Percentiles rank a stretch among this genome's conserved stretches.
Conservation (phyloP, 2,329 filamentous ascomycete species). For the Aspergillus texensis region DNA sequence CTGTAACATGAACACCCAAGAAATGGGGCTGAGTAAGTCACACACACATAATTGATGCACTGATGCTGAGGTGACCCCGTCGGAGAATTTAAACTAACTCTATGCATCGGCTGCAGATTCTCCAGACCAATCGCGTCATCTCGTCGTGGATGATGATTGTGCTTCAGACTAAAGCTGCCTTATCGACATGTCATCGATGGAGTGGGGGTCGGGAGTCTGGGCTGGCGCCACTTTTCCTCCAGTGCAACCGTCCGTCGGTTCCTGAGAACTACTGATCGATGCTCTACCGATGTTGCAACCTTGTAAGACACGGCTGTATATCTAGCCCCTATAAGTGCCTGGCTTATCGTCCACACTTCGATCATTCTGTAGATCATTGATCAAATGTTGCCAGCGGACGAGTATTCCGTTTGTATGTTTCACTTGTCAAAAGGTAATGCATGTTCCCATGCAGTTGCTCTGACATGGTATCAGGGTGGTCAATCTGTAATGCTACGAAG, state of each 20-base stretch:
- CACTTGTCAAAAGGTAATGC: neutral
- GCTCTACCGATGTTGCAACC: neutral
- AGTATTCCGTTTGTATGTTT: neutral
- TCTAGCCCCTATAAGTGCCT: neutral
- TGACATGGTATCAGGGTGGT: neutral
- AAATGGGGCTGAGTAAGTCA: neutral
- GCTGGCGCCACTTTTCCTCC: neutral
- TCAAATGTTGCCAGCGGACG: neutral
- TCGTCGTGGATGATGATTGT: neutral
- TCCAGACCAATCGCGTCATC: neutral
- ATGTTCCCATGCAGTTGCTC: neutral
- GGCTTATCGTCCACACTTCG: neutral
- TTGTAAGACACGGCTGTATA: neutral
- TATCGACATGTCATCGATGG: neutral
- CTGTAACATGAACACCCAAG: neutral
- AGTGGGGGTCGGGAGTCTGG: neutral
- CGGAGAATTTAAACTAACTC: slow-evolving; percentile 1
- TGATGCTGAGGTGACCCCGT: neutral
- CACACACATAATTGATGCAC: neutral
- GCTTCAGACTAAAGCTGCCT: neutral
- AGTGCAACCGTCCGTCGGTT: neutral
- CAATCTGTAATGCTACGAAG: neutral
- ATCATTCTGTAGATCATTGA: neutral
- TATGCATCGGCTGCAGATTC: neutral
- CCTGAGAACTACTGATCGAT: neutral